phyloP scores from a whole-genome alignment of 202 grass and related monocot genomes.

The Bolboschoenoplectus hybrid region DNA sequence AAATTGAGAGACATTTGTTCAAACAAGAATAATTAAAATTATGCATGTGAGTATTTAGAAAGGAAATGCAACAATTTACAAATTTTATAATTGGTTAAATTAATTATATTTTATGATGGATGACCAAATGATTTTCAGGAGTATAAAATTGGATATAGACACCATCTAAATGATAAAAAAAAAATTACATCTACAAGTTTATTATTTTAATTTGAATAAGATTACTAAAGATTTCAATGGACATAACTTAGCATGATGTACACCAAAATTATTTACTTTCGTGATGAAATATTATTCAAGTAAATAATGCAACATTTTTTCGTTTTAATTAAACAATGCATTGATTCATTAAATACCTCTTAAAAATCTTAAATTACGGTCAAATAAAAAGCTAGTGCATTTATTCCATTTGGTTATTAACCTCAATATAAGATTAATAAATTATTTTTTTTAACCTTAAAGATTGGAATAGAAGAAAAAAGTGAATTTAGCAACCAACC shows the following conservation, averaged over 20 bases:
- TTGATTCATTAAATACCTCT: not conserved
- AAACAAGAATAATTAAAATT: too few species aligned
- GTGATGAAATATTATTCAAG: too few species aligned
- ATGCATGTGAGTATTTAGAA: too few species aligned
- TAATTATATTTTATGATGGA: not conserved
- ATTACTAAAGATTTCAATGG: too few species aligned
- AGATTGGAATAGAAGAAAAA: not conserved
- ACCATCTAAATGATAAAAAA: too few species aligned
- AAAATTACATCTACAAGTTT: too few species aligned
- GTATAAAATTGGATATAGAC: not conserved
- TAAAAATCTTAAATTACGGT: not conserved
- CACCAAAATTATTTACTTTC: too few species aligned
- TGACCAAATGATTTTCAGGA: not conserved
- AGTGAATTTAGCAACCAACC: not conserved
- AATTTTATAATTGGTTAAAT: not conserved
- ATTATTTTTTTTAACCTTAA: not conserved
- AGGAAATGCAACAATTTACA: too few species aligned
- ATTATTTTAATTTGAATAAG: too few species aligned
- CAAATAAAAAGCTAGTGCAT: not conserved
- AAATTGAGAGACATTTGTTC: too few species aligned
- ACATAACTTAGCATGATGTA: too few species aligned
- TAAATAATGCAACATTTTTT: too few species aligned
- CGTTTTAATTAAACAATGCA: not conserved
- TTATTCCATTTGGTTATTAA: not conserved
- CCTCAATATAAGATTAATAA: not conserved